Evolutionary conservation across 2,329 filamentous ascomycete species (phyloP).

Genomic region (Trichophyton benhamiae): DNA sequence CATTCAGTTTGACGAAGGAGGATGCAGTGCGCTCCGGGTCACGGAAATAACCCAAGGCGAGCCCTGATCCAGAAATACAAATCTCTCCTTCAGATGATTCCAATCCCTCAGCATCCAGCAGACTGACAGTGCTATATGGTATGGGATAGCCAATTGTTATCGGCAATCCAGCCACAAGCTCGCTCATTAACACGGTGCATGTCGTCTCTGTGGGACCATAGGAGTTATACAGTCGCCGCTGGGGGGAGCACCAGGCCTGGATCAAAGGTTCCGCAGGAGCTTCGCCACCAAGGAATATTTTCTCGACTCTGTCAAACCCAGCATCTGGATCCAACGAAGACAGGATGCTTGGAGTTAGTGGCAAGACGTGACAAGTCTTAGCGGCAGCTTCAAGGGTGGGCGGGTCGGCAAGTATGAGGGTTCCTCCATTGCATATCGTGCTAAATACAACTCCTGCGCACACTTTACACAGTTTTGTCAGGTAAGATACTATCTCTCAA

Average conservation of each 20-base stretch:
- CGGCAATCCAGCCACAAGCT: conserved; percentile 4
- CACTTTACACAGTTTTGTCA: neutral
- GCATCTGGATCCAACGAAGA: neutral
- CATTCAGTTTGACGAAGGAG: conserved; percentile 15
- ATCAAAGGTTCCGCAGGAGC: neutral
- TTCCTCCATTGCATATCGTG: neutral
- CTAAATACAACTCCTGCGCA: neutral
- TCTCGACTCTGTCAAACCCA: neutral
- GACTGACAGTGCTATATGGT: conserved; percentile 8
- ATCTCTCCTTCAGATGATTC: conserved; percentile 15
- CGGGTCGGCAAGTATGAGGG: neutral
- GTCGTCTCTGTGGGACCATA: conserved; percentile 5
- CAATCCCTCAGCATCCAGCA: conserved; percentile 12
- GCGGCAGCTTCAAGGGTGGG: neutral
- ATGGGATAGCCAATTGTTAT: conserved; percentile 14
- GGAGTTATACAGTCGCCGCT: neutral
- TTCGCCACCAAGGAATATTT: conserved; percentile 2
- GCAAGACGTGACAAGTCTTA: neutral
- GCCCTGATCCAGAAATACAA: conserved; percentile 14
- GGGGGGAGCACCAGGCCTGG: neutral
- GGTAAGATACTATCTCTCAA: neutral
- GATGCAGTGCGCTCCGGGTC: conserved; percentile 12
- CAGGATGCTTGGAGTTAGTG: neutral
- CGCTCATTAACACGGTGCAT: neutral
- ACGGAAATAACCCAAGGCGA: conserved; percentile 17